Evolutionary conservation across 2,329 filamentous ascomycete genomes (phyloP), one percentile per base, ranked within the genome.

Genomic region (Fusarium chlamydosporum): DNA sequence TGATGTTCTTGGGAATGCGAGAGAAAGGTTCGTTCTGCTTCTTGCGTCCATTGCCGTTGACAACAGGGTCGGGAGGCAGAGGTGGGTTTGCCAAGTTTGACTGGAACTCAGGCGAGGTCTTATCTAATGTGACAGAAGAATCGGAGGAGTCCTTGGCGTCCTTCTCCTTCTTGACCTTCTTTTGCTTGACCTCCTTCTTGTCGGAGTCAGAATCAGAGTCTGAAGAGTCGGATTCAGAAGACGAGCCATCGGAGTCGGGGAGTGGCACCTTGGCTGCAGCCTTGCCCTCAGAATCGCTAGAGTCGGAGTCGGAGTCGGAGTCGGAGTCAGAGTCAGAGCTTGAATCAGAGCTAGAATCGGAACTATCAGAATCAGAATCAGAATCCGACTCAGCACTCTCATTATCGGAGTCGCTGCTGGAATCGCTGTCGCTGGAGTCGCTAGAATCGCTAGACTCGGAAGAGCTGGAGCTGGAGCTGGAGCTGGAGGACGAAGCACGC

Each of bases 1-100:
- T 81, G 73, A 88, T 87, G 78, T 90, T 86, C 79, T 87, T 89
- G 76, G 88, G 88, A 77, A 93, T 92, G 75, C 90, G 92, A 65
- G 88, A 96, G 83, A 92, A 97, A 71, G 86, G 94, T 78, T 86
- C 86, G 77, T 85, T 90, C 68, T 81, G 84, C 80, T 85, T 82
- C 81, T 86, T 87, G 62, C 77, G 78, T 20, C 65, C 68, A 26
- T 72, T 72, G n/a, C 59, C 38, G 48, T 61, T 72, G 46, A 71
- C 42, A 48, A 73, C 67, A 6, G 84, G 85, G 72, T 86, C 81
- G 4, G 86, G 86, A 13, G 86, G 86, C 45, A 88, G 82, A 31
- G 86, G 86, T 0, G 84, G 82, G 63, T 82, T 78, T 61, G 77
- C 73, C 53, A 75, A 71, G 50, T 82, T 80, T 4, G 66, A 29